Base-by-base conservation (phyloP, 805 yeast species). In the Suhomyces faveliae region DNA sequence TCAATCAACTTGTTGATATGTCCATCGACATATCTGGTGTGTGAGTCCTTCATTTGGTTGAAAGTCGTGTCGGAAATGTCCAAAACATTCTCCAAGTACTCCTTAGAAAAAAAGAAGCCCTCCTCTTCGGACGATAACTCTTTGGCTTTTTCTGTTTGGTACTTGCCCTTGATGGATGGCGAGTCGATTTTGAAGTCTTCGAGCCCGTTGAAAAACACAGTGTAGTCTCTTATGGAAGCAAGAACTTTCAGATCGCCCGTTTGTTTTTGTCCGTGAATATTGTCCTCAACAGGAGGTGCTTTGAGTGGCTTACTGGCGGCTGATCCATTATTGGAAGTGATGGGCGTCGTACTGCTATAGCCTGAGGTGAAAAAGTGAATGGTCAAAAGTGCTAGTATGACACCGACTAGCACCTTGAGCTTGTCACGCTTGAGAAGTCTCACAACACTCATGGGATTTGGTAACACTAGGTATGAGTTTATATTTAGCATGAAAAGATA, bases 101-200 rank as follows among this genome's bases (percentile, higher is more conserved):
- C 71, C 51, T 74, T 73, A 29, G 74, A 67, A 57, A 78, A 78
- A 9, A 73, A 54, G 51, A 77, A 72, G 42, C 67, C 72, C 3
- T 58, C 60, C 49, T 73, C 74, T 12, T 62, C 54, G 3, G 72
- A 64, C 51, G 76, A 76, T 45, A 64, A 60, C 56, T 79, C 78
- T 47, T 58, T 60, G 2, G 81, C 84, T 52, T 67, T 69, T 10
- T 64, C 84, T 51, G 67, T 68, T 3, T 64, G 63, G 53, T 78
- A 80, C n/a, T 63, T 60, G 40, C 58, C 64, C 29, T 67, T 74
- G 27, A 81, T 58, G n/a, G 76, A 72, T 1, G 62, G 67, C 2
- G 72, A 61, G 1, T 57, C 46, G 12, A 81, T 78, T 3, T 52
- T 60, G 52, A 55, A 76, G 46, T 53, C 58, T 42, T 57, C 71